phyloP scores from a whole-genome alignment of 2,329 filamentous ascomycete genomes.

The Pezicula neosporulosa region DNA sequence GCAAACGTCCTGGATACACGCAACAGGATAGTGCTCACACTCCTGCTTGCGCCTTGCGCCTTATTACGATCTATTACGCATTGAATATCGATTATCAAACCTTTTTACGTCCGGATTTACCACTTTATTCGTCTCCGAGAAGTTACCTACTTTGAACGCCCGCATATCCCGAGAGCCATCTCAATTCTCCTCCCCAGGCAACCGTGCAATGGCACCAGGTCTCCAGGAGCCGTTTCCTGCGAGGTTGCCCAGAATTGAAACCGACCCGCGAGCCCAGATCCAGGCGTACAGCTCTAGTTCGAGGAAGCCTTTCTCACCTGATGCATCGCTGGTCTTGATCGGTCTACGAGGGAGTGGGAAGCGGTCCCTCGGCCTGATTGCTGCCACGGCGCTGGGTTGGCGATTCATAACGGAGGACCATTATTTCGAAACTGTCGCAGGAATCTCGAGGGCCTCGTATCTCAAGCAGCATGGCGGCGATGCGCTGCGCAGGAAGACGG shows the following conservation, averaged over 20 bases:
- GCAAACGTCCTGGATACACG: neutral
- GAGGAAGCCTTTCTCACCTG: slow-evolving; percentile 28
- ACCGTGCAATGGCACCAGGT: neutral
- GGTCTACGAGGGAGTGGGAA: slow-evolving; percentile 71
- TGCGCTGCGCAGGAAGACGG: slow-evolving; percentile 59
- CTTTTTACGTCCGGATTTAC: neutral
- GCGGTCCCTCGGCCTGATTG: slow-evolving; percentile 69
- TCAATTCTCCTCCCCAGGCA: neutral
- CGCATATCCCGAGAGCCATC: too few species aligned
- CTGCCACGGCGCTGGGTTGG: slow-evolving; percentile 62
- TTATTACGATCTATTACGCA: too few species aligned
- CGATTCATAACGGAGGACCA: slow-evolving; percentile 64
- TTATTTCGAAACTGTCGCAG: slow-evolving; percentile 59
- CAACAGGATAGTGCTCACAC: too few species aligned
- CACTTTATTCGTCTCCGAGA: neutral
- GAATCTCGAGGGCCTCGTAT: slow-evolving; percentile 56
- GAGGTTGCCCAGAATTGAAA: neutral
- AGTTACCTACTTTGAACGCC: too few species aligned
- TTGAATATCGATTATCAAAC: too few species aligned
- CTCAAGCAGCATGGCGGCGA: slow-evolving; percentile 57
- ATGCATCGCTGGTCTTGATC: slow-evolving; percentile 67
- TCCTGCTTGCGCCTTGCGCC: too few species aligned
- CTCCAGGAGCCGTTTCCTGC: neutral
- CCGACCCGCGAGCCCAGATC: neutral
- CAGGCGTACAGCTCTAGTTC: neutral